Base-by-base conservation (phyloP, 2,329 filamentous ascomycete species). In the Spiromastix sp. region DNA sequence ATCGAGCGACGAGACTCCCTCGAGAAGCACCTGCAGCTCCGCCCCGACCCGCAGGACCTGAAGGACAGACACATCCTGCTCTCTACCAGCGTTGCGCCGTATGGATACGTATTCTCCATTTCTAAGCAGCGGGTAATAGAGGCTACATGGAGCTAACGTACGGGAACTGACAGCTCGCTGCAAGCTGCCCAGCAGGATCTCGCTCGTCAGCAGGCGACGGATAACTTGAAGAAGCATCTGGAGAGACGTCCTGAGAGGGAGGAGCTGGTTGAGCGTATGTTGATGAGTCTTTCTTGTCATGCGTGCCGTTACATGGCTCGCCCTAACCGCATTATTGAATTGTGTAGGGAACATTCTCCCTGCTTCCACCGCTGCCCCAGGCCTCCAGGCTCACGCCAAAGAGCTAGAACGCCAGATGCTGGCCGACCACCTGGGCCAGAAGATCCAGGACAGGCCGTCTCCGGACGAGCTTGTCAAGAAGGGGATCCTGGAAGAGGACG, bases 341-440 rank as follows among this genome's bases (percentile, higher is more conserved):
- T 42, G 13, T 36, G 36, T 48, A 89, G 83, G 79, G 48, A 93
- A 94, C 61, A 94, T 95, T 56, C 77, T 95, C 17, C 83, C 84
- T 17, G 76, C 78, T 37, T 81, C 81, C 20, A 80, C 61, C 34
- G 85, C 81, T 12, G 85, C 86, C 0, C 86, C 87, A 0, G 73
- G 80, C 2, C 67, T 95, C 36, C 78, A 81, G 54, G 85, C 80
- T 37, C 77, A 85, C 42, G 85, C 91, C 59, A 80, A 74, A 52
- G 84, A 93, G 66, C 77, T 95, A 27, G 77, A 86, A 60, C 85
- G 79, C 56, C 80, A 85, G 59, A 94, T 95, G 86, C 75, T 81
- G 10, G 81, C 78, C 40, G 84, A 94, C 58, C 81, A 72, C 37
- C 70, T 95, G 42, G 91, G 93, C 59, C 85, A 93, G 52, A 87